A percentile compares a stretch with the other conserved stretches of the same genome.
Conservation (phyloP, 2,329 filamentous ascomycete species). For the Aureobasidium subglaciale region DNA sequence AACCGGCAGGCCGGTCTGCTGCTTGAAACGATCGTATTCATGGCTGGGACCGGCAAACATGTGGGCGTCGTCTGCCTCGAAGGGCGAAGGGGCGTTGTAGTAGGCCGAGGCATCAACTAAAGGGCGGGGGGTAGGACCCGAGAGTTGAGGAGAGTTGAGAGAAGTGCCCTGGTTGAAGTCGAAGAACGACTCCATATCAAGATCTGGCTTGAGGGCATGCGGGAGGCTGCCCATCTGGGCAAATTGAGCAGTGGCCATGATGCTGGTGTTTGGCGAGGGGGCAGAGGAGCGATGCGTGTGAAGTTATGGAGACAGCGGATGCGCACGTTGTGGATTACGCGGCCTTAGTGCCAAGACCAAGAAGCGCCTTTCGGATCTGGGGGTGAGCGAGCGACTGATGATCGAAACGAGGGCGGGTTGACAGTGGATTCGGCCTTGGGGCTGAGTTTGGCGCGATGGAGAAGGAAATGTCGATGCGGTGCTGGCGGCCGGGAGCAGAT, state of each 20-base stretch:
- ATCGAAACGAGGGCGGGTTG: neutral
- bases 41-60: constrained; percentile 61
- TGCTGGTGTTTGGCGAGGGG: neutral
- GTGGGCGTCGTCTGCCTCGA: constrained; percentile 31
- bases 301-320: constrained; percentile 13
- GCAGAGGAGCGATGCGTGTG: constrained; percentile 14
- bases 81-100: constrained; percentile 24
- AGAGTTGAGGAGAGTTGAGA: constrained; percentile 24
- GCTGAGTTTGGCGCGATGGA: neutral
- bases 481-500: neutral
- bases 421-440: neutral
- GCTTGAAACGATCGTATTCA: constrained; percentile 90
- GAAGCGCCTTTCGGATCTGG: neutral
- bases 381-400: constrained; percentile 1
- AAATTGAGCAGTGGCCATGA: constrained; percentile 19
- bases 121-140: constrained; percentile 22
- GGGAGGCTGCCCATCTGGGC: constrained; percentile 18
- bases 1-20: constrained; percentile 86
- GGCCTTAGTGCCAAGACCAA: constrained; percentile 13
- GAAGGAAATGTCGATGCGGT: neutral
- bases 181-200: constrained; percentile 36
- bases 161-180: constrained; percentile 29
- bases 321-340: constrained; percentile 15
- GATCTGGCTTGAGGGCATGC: constrained; percentile 28
- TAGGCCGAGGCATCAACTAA: constrained; percentile 17